Evolutionary conservation across 148 eudicot genomes (phyloP).

Genomic region (Amaranthus palmeri): DNA sequence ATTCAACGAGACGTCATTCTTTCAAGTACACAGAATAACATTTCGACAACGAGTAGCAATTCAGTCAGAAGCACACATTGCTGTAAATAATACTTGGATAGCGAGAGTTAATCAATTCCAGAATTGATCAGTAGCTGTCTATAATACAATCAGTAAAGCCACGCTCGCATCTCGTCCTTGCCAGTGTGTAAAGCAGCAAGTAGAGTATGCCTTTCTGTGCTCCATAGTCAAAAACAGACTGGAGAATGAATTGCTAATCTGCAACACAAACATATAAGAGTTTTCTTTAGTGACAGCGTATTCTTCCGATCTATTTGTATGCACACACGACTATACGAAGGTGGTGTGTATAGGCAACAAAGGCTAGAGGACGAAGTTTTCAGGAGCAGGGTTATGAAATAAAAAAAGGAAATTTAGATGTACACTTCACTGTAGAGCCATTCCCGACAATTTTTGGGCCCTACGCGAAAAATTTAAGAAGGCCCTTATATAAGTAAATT

Average conservation of each 20-base stretch:
- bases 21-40: not conserved
- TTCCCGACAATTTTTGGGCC: too few relatives aligned
- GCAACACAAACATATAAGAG: not conserved
- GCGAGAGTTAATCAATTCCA: not conserved
- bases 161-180: not conserved
- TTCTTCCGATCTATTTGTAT: not conserved
- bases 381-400: not conserved
- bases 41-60: not conserved
- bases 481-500: too few relatives aligned
- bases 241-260: not conserved
- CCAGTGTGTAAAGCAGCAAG: too few relatives aligned
- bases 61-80: not conserved
- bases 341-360: not conserved
- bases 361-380: not conserved
- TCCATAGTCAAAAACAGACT: conserved; percentile 9
- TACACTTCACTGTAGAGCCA: not conserved
- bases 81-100: not conserved
- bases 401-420: not conserved
- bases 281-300: not conserved
- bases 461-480: too few relatives aligned
- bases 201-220: not conserved
- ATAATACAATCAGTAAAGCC: not conserved
- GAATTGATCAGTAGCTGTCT: not conserved
- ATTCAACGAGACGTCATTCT: not conserved
- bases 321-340: not conserved